Evolutionary conservation across 495 filamentous ascomycete species (phyloP), one percentile per base, ranked within the genome.

Genomic region (Schizothecium vesticola): DNA sequence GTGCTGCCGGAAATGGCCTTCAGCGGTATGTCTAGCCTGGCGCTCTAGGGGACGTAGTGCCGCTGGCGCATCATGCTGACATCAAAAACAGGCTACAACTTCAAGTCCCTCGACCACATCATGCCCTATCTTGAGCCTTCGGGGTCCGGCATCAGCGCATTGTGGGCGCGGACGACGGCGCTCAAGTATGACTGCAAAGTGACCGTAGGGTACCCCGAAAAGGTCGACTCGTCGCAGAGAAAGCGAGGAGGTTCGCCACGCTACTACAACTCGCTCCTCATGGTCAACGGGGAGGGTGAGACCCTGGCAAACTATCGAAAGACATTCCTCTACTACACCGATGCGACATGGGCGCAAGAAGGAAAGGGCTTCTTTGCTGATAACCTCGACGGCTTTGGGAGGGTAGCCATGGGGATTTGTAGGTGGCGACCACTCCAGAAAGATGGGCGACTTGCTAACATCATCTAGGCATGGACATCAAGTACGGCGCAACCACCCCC

Each of bases 1-100:
- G 87, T 97, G 13, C 80, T 98, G 64, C 92, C 93, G 12, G 94
- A 98, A 79, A 77, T 97, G 79, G 92, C 94, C 19, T 92, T 98
- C 74, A 87, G 92, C 62, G 93, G 92, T 92, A 83, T 70, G 86
- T 80, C 21, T 6, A 58, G 22, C 29, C n/a, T 13, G 4, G 13
- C n/a, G 11, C 25, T 25, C 12, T 11, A 2, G 11, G 0, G 8
- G 28, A 19, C 9, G 25, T 33, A 7, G 2, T 29, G 7, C 9
- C 16, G 28, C 29, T 1, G 31, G 60, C 58, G n/a, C 22, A 16
- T 25, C 23, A 7, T 16, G 21, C 28, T 24, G 9, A 55, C 9
- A 9, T 31, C 12, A 59, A 21, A 13, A 22, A 19, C 43, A 93
- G 94, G 95, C 23, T 99, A 97, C 83, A 97, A 97, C 76, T 96